Evolutionary conservation across 345 rosid species (phyloP), one percentile per base, ranked within the genome.

Genomic region (Populus davidiana): DNA sequence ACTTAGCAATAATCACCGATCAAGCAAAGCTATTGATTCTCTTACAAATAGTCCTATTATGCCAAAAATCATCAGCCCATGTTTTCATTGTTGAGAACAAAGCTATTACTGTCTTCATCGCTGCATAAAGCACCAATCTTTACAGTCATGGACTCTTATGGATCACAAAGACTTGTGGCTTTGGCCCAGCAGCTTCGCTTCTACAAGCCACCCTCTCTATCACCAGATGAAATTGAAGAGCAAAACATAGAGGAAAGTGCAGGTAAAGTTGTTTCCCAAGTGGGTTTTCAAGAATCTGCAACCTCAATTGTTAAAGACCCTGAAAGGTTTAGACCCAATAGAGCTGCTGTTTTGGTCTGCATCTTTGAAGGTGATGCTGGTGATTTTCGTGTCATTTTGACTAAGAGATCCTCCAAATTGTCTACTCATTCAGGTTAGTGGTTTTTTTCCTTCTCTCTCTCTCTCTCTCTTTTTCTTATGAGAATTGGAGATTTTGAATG

Each of bases 341-440:
- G 89, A 87, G 99, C 94, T 12, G 98, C 98, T 72, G 98, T 96
- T 8, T 81, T 93, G 91, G 83, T 96, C 79, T 96, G 98, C 80
- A 85, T 93, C 69, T 96, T 92, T 56, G 90, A 92, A 87, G 98
- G 98, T 11, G 92, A 91, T 63, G 82, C 75, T 38, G 97, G 99
- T 33, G 98, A 90, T 61, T 81, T 91, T 75, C 93, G 98, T 43
- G 97, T 93, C 36, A 82, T 96, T 35, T 86, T 96, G 70, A 96
- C 98, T 18, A 93, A 92, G 89, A 87, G 98, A 80, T 89, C 99
- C 35, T 89, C 94, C 5, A 44, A 78, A 70, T 64, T 95, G 88
- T 89, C 99, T 75, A 80, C 93, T 80, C 98, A 95, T 82, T 90
- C 99, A 1, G 99, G 99, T 92, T 67, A 75, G 92, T 86, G 72